Conservation (phyloP, 2,329 filamentous ascomycete genomes). For the Calycina marina region DNA sequence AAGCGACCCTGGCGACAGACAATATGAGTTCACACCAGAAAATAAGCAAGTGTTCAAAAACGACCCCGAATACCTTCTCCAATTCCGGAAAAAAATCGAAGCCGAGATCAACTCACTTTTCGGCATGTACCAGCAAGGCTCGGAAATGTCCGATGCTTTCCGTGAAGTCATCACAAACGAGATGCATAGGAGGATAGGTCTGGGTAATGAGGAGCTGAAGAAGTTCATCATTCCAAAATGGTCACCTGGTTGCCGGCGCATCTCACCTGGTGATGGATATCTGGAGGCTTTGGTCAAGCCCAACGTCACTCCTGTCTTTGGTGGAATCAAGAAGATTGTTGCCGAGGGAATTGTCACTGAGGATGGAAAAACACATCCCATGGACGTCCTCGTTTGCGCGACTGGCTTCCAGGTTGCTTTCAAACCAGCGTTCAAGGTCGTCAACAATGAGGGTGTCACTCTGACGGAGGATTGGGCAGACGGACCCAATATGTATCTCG, state of each 20-base stretch:
- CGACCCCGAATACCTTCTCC: constrained; percentile 27
- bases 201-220: constrained; percentile 28
- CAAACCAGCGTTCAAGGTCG: constrained; percentile 16
- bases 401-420: constrained; percentile 22
- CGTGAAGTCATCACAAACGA: constrained; percentile 28
- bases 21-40: constrained; percentile 27
- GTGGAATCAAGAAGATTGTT: constrained; percentile 23
- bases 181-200: constrained; percentile 28
- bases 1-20: constrained; percentile 23
- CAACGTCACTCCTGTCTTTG: constrained; percentile 29
- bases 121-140: constrained; percentile 28
- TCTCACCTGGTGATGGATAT: constrained; percentile 28
- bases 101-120: constrained; percentile 29
- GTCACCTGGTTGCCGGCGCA: constrained; percentile 28
- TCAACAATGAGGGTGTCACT: constrained; percentile 15
- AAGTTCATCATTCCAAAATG: constrained; percentile 28
- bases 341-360: constrained; percentile 29
- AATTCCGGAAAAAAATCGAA: constrained; percentile 29
- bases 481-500: constrained; percentile 12
- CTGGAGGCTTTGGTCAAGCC: constrained; percentile 27
- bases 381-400: constrained; percentile 25
- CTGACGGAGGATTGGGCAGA: constrained; percentile 12
- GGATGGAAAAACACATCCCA: constrained; percentile 22
- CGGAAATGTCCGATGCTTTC: constrained; percentile 26
- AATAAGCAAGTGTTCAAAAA: constrained; percentile 26